These are phyloP conservation scores for Pseudogymnoascus sp. DNA, from an alignment of 2,329 filamentous ascomycete genomes.

Conservation along the genomic window DNA sequence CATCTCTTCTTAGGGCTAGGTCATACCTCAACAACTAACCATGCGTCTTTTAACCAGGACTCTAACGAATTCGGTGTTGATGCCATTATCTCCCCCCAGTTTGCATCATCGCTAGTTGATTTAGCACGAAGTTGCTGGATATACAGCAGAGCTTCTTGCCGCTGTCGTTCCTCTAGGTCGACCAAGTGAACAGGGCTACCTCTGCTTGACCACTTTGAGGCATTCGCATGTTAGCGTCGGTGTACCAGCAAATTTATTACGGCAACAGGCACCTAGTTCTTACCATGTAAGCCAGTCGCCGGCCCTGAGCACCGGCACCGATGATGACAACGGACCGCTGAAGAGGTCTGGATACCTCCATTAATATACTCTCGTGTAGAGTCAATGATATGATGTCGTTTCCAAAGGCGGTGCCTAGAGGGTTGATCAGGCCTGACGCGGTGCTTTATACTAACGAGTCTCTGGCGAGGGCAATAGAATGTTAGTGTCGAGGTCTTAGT, in stretches of 20 bases:
- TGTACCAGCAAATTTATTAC: neutral
- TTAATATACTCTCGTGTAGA: neutral
- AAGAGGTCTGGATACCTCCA: neutral
- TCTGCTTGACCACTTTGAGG: slow-evolving; percentile 29
- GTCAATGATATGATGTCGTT: neutral
- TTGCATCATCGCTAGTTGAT: slow-evolving; percentile 13
- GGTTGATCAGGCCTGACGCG: neutral
- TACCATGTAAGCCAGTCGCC: slow-evolving; percentile 33
- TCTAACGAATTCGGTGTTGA: slow-evolving; percentile 11
- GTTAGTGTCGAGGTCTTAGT: neutral
- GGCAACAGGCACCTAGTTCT: neutral
- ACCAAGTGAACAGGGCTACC: slow-evolving; percentile 28
- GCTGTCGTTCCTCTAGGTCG: slow-evolving; percentile 26
- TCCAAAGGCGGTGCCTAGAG: neutral
- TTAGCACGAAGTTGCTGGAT: slow-evolving; percentile 20
- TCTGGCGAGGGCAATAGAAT: neutral
- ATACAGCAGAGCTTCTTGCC: slow-evolving; percentile 24
- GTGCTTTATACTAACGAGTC: neutral
- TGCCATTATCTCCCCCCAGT: slow-evolving; percentile 24
- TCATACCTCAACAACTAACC: slow-evolving; percentile 30
- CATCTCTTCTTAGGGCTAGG: neutral
- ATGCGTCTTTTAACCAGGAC: slow-evolving; percentile 21
- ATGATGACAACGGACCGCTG: slow-evolving; percentile 21
- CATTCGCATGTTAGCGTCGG: neutral
- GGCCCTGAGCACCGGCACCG: slow-evolving; percentile 31